Evolutionary conservation across 148 eudicot genomes (phyloP).

Genomic region (Heliosperma pusillum): DNA sequence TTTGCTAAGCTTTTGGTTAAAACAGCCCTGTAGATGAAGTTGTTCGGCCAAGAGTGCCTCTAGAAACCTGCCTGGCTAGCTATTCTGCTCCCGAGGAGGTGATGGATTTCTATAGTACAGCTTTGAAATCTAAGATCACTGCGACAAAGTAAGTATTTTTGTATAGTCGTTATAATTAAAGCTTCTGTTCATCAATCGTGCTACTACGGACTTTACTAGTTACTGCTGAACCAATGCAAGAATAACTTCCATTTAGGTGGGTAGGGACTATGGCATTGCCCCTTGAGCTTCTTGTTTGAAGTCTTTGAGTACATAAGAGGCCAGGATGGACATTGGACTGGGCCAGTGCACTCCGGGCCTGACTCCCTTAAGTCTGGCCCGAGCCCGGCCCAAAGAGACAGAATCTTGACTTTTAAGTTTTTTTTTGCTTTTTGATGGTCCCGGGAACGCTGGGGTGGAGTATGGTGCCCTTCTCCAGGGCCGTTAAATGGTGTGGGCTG

Average conservation of each 20-base stretch:
- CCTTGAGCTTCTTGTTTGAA: not conserved
- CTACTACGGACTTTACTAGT: not conserved
- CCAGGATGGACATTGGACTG: not conserved
- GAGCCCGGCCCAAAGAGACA: too few species aligned
- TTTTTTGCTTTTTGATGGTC: too few species aligned
- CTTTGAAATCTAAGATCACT: constrained; percentile 71
- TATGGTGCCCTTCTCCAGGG: too few species aligned
- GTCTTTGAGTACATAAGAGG: not conserved
- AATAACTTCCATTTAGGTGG: not conserved
- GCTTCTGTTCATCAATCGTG: not conserved
- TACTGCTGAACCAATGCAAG: not conserved
- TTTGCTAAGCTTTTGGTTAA: constrained; percentile 15
- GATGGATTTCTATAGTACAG: constrained; percentile 86
- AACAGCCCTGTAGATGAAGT: constrained; percentile 67
- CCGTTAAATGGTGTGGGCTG: too few species aligned
- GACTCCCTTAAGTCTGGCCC: too few species aligned
- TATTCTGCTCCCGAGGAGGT: constrained; percentile 87
- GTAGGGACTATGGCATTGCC: not conserved
- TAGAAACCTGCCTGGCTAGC: constrained; percentile 72
- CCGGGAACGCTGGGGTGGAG: too few species aligned
- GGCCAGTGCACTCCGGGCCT: too few species aligned
- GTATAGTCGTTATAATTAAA: constrained; percentile 1
- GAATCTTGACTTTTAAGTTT: too few species aligned
- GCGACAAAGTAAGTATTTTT: constrained; percentile 68
- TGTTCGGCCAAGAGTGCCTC: constrained; percentile 91